Percentiles rank a stretch among this genome's conserved stretches.
Evolutionary conservation across 176 grass and related monocot genomes (phyloP).

Genomic region (Elaeis guineensis): DNA sequence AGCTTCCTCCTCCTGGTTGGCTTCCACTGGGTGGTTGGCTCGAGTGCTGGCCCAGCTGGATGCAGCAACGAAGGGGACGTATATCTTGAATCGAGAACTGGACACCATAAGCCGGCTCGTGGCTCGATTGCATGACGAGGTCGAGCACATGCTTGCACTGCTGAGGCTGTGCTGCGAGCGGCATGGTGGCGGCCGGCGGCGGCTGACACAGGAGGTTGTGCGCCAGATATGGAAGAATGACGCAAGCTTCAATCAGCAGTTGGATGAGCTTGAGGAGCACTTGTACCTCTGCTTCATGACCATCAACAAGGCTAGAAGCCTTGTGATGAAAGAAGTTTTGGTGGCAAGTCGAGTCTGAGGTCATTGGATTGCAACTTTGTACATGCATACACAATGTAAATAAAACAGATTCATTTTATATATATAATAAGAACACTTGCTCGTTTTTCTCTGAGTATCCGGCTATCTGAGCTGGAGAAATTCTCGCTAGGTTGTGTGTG

Average conservation of each 20-base stretch:
- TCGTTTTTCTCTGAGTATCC: no score
- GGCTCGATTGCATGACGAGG: constrained; percentile 63
- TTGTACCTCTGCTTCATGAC: constrained; percentile 96
- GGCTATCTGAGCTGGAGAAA: no score
- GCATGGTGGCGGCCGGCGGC: constrained; percentile 36
- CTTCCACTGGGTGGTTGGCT: constrained; percentile 27
- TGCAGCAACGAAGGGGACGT: constrained; percentile 61
- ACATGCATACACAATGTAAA: no score
- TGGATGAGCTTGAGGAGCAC: constrained; percentile 95
- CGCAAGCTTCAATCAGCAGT: constrained; percentile 65
- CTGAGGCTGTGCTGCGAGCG: constrained; percentile 48
- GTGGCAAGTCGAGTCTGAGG: constrained; percentile 7
- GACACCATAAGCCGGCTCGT: constrained; percentile 88
- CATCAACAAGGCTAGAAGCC: constrained; percentile 80
- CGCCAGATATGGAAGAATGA: constrained; percentile 78
- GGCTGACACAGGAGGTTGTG: constrained; percentile 66
- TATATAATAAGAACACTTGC: no score
- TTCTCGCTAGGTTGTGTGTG: no score
- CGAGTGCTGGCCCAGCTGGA: constrained; percentile 61
- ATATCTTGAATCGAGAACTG: constrained; percentile 84
- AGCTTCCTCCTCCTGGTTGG: constrained; percentile 18
- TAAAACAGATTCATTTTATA: no score
- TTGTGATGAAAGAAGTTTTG: constrained; percentile 58
- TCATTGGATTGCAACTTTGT: no score
- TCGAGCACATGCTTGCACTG: constrained; percentile 67